Conservation (phyloP, 2,329 filamentous ascomycete species). For the Paecilomyces sp. region DNA sequence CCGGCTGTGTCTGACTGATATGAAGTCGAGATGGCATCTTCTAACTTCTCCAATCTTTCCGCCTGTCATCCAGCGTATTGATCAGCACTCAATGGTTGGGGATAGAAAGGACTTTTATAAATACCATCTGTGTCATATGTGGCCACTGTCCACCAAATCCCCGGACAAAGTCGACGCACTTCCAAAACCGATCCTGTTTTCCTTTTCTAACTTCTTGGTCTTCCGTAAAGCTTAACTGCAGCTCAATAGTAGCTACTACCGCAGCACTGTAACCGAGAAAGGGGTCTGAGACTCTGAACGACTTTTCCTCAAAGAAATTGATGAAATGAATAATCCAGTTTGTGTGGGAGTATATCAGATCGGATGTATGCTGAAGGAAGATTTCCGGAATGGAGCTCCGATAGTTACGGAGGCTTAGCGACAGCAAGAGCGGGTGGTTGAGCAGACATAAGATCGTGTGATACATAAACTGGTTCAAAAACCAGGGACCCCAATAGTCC, state of each 20-base stretch:
- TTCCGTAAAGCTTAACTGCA: conserved; percentile 48
- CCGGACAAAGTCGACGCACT: conserved; percentile 39
- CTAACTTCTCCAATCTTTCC: conserved; percentile 34
- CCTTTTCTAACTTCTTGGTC: conserved; percentile 29
- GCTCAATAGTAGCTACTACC: conserved; percentile 47
- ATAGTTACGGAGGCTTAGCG: conserved; percentile 46
- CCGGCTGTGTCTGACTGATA: conserved; percentile 30
- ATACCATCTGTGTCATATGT: conserved; percentile 38
- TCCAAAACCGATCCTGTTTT: conserved; percentile 38
- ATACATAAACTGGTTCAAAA: conserved; percentile 47
- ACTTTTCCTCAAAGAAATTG: conserved; percentile 39
- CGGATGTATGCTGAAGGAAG: conserved; percentile 48
- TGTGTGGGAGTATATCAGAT: conserved; percentile 45
- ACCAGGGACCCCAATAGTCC: conserved; percentile 49
- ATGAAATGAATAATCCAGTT: conserved; percentile 50
- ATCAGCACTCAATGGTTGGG: not conserved
- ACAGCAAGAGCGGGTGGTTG: conserved; percentile 49
- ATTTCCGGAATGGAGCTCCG: conserved; percentile 47
- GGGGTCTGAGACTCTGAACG: conserved; percentile 41
- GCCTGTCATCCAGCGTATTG: conserved; percentile 22
- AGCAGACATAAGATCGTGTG: conserved; percentile 47
- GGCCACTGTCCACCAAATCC: conserved; percentile 38
- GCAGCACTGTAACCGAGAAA: conserved; percentile 45
- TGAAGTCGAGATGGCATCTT: conserved; percentile 38
- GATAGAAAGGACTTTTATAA: not conserved